These are phyloP conservation scores for Paramyrothecium sp. DNA, from an alignment of 2,329 filamentous ascomycete species.

Conservation along the genomic window DNA sequence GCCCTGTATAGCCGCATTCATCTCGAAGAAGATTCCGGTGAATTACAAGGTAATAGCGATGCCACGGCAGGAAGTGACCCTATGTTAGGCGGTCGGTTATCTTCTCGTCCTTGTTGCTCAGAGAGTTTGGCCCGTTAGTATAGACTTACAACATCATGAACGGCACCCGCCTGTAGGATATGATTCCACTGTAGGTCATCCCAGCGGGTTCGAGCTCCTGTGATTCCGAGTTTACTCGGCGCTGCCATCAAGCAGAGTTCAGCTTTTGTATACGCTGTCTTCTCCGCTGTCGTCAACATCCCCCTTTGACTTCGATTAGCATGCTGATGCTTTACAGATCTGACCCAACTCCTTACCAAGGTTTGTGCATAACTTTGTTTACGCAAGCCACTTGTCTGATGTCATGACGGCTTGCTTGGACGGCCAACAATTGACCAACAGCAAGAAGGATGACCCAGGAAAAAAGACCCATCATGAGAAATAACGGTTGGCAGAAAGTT, in stretches of 20 bases:
- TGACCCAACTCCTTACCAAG: too few species aligned
- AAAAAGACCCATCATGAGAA: too few species aligned
- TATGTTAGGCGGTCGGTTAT: background rate
- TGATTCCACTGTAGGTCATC: conserved; percentile 1
- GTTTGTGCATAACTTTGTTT: too few species aligned
- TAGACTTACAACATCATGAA: background rate
- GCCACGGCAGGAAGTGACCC: conserved; percentile 2
- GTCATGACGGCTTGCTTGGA: too few species aligned
- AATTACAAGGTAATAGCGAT: background rate
- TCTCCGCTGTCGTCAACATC: background rate
- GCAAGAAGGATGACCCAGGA: too few species aligned
- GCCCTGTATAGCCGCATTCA: background rate
- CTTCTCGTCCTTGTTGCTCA: too few species aligned
- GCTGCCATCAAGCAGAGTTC: background rate
- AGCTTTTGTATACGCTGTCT: background rate
- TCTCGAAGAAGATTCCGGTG: background rate
- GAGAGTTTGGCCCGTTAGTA: background rate
- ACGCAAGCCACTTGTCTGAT: too few species aligned
- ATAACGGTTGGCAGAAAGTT: too few species aligned
- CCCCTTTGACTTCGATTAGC: background rate
- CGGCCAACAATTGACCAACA: too few species aligned
- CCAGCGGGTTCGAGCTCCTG: background rate
- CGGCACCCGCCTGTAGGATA: background rate
- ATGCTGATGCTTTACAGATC: too few species aligned
- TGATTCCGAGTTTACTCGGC: background rate